phyloP scores from a whole-genome alignment of 805 yeast genomes.

The Lipomyces orientalis region DNA sequence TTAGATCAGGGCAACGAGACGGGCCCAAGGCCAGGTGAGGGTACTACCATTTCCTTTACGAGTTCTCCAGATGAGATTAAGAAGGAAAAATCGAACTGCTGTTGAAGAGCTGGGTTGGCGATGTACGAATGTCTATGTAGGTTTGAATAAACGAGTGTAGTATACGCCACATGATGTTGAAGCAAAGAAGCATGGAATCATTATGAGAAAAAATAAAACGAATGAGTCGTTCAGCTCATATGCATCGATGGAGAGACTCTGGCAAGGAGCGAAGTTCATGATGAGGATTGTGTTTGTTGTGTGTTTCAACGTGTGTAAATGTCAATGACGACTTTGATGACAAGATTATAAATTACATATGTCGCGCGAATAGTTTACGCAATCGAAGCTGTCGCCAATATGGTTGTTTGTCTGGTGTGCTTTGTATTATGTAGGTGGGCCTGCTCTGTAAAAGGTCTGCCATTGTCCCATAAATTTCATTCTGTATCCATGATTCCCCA shows the following conservation, averaged over 20 bases:
- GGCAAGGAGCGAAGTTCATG: not conserved
- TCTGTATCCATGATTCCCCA: constrained; percentile 4
- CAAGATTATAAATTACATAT: not conserved
- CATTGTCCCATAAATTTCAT: not conserved
- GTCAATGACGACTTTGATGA: not conserved
- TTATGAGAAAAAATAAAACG: not conserved
- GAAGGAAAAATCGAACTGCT: constrained; percentile 62
- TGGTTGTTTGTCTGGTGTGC: not conserved
- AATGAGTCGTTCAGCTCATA: not conserved
- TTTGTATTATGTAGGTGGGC: not conserved
- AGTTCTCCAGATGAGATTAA: constrained; percentile 76
- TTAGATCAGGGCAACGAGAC: constrained; percentile 80
- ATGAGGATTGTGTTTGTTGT: not conserved
- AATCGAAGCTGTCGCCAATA: not conserved
- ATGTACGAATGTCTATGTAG: constrained; percentile 6
- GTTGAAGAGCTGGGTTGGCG: constrained; percentile 49
- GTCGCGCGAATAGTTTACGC: not conserved
- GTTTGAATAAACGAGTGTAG: not conserved
- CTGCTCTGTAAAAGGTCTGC: not conserved
- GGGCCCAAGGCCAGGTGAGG: constrained; percentile 71
- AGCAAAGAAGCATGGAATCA: not conserved
- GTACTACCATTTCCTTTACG: constrained; percentile 90
- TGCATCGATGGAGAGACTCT: not conserved
- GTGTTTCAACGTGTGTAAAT: not conserved
- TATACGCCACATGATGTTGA: not conserved